Percentiles rank a stretch among this genome's conserved stretches.
Evolutionary conservation across 2,329 filamentous ascomycete species (phyloP).

Genomic region (Laburnicola sp.): DNA sequence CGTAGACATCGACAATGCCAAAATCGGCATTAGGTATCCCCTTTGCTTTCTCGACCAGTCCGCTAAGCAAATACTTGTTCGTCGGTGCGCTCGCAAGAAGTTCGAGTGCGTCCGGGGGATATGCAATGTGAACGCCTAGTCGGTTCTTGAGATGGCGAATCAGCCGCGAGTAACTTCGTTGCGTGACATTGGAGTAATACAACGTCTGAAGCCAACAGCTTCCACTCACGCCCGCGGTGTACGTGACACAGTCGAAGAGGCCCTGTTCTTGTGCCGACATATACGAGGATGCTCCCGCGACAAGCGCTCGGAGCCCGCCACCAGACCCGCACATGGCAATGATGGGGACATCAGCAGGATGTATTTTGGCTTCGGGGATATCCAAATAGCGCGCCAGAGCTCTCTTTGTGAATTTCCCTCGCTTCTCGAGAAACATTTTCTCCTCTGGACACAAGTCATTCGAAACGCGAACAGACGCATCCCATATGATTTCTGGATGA

Average conservation of each 20-base stretch:
- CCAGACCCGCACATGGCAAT: conserved; percentile 96
- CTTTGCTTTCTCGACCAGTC: conserved; percentile 87
- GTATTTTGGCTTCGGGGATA: conserved; percentile 76
- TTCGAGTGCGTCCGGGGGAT: conserved; percentile 80
- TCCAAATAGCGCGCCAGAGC: conserved; percentile 82
- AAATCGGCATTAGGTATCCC: conserved; percentile 79
- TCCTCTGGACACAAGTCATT: conserved; percentile 82
- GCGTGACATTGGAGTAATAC: conserved; percentile 78
- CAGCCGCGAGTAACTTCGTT: conserved; percentile 67
- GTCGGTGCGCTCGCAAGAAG: conserved; percentile 86
- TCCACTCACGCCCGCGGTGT: conserved; percentile 92
- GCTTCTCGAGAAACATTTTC: conserved; percentile 69
- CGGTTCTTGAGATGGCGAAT: conserved; percentile 85
- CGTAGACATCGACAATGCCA: conserved; percentile 91
- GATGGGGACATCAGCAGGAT: conserved; percentile 87
- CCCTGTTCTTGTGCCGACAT: conserved; percentile 83
- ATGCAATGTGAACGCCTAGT: conserved; percentile 86
- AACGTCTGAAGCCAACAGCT: conserved; percentile 94
- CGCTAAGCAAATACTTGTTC: conserved; percentile 86
- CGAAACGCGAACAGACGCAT: conserved; percentile 81
- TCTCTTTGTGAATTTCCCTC: conserved; percentile 68
- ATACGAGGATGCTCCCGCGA: conserved; percentile 87
- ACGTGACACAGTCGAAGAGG: conserved; percentile 90
- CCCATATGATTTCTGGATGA: conserved; percentile 84
- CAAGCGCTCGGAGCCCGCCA: conserved; percentile 84